A percentile compares a stretch with the other conserved stretches of the same genome.
Conservation (phyloP, 768 basidiomycete species). For the Macrolepiota albuminosa region DNA sequence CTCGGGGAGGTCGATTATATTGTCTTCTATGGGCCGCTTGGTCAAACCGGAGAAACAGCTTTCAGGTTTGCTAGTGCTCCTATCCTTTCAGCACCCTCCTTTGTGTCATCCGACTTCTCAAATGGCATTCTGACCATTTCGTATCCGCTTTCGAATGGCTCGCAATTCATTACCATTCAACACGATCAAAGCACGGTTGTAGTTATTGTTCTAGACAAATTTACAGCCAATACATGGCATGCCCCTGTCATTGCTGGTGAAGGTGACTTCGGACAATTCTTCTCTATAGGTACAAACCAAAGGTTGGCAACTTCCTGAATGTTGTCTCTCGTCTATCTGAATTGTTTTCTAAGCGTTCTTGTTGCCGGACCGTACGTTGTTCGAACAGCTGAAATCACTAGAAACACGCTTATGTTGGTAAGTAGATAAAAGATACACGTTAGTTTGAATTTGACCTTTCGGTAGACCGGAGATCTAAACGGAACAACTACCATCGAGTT, state of each 20-base stretch:
- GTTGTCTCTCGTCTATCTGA: neutral
- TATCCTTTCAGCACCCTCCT: slow-evolving; percentile 23
- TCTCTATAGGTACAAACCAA: slow-evolving; percentile 40
- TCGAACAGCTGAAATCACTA: slow-evolving; percentile 39
- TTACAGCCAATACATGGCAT: slow-evolving; percentile 45
- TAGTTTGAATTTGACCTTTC: neutral
- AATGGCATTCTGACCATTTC: slow-evolving; percentile 37
- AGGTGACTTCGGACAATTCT: slow-evolving; percentile 35
- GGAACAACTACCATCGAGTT: slow-evolving; percentile 43
- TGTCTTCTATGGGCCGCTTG: slow-evolving; percentile 35
- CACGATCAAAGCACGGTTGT: slow-evolving; percentile 23
- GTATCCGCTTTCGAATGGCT: slow-evolving; percentile 26
- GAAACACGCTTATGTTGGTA: slow-evolving; percentile 31
- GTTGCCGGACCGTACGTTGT: slow-evolving; percentile 53
- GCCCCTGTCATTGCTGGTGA: slow-evolving; percentile 37
- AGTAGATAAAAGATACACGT: neutral
- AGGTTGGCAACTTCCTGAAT: slow-evolving; percentile 21
- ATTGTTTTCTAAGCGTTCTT: slow-evolving; percentile 27
- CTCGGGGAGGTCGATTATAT: slow-evolving; percentile 30
- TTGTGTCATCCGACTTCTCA: slow-evolving; percentile 25
- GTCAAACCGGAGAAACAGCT: slow-evolving; percentile 41
- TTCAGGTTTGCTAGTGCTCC: slow-evolving; percentile 30
- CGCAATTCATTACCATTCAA: slow-evolving; percentile 30
- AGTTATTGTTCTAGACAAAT: slow-evolving; percentile 38
- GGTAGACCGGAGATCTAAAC: slow-evolving; percentile 44